These are phyloP conservation scores for Euphrasia arctica DNA, from an alignment of 305 asterid genomes.

Conservation along the genomic window DNA sequence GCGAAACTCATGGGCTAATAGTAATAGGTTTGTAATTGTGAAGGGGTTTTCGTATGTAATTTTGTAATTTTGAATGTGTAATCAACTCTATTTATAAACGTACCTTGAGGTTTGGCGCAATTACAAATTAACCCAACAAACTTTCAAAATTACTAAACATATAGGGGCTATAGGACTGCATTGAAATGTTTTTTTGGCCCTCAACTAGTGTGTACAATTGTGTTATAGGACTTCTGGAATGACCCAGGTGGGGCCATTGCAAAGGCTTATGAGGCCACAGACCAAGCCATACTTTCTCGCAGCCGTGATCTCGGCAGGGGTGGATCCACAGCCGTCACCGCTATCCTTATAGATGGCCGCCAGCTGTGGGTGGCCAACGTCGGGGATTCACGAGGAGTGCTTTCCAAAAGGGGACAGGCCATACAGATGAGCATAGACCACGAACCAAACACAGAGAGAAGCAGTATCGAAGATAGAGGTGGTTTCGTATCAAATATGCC, in stretches of 20 bases:
- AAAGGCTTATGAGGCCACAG: constrained; percentile 88
- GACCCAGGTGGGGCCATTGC: constrained; percentile 68
- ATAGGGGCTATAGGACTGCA: neutral
- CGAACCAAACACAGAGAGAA: constrained; percentile 92
- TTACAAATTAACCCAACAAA: neutral
- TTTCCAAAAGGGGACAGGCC: constrained; percentile 83
- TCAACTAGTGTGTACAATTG: constrained; percentile 13
- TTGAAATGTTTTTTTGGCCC: neutral
- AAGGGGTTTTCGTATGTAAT: neutral
- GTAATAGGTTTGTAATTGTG: neutral
- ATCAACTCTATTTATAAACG: too few relatives aligned
- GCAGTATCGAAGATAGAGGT: constrained; percentile 80
- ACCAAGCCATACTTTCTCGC: constrained; percentile 84
- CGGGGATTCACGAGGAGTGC: constrained; percentile 95
- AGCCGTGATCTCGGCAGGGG: constrained; percentile 91
- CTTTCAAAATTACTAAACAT: neutral
- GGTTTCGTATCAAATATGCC: constrained; percentile 99
- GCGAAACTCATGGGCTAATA: neutral
- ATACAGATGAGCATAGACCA: constrained; percentile 83
- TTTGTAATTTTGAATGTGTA: too few relatives aligned
- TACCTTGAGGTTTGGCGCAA: too few relatives aligned
- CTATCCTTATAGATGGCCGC: constrained; percentile 60
- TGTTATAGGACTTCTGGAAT: constrained; percentile 69
- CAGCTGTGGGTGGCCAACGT: constrained; percentile 91
- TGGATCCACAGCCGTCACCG: constrained; percentile 98